Conservation (phyloP, 495 filamentous ascomycete species). For the Aspergillus leporis region DNA sequence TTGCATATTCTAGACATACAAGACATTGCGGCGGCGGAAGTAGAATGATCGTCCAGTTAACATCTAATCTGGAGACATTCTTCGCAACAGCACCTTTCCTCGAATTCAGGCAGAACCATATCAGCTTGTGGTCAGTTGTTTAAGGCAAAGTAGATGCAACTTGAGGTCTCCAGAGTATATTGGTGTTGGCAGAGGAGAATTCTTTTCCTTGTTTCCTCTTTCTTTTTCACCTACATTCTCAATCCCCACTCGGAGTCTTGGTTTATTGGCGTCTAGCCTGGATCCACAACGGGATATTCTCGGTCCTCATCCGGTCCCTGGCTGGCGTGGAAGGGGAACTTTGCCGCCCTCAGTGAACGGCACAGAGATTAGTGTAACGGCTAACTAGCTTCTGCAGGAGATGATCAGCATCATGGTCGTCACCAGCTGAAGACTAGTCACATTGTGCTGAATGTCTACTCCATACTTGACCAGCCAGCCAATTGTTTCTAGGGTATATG, state of each 20-base stretch:
- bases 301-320: background rate
- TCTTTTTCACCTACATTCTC: background rate
- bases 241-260: background rate
- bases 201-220: background rate
- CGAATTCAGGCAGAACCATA: no score
- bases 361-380: background rate
- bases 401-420: background rate
- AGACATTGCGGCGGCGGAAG: no score
- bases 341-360: background rate
- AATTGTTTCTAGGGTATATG: background rate
- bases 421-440: background rate
- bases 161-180: no score
- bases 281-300: conserved; percentile 5
- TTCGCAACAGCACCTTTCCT: no score
- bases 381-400: background rate
- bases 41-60: no score
- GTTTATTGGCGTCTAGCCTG: background rate
- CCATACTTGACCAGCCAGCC: background rate
- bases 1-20: no score
- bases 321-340: background rate
- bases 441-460: background rate
- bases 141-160: no score
- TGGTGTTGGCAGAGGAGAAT: background rate
- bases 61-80: no score
- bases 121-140: no score